These are phyloP conservation scores for Silene uniflora DNA, from an alignment of 148 eudicot species.

Conservation along the genomic window DNA sequence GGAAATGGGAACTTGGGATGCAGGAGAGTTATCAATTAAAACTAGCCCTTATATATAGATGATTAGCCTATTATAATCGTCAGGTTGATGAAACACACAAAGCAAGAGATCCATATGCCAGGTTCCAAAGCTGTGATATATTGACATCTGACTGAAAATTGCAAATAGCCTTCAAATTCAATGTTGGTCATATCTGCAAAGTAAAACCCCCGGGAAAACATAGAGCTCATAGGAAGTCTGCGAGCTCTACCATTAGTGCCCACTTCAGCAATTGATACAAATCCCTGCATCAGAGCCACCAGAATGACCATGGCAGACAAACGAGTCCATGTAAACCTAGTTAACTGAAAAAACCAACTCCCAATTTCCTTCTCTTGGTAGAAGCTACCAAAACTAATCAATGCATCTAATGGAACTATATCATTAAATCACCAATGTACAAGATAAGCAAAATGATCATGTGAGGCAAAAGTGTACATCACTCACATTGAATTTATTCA, in stretches of 20 bases:
- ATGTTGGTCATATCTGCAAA: too few species aligned
- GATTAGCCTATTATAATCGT: background rate
- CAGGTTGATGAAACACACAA: too few species aligned
- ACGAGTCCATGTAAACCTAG: background rate
- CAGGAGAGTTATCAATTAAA: too few species aligned
- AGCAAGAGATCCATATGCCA: background rate
- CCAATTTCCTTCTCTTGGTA: background rate
- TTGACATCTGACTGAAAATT: too few species aligned
- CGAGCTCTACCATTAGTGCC: slow-evolving; percentile 66
- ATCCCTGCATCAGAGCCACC: slow-evolving; percentile 51
- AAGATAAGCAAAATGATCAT: background rate
- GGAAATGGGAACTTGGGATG: too few species aligned
- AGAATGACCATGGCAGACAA: slow-evolving; percentile 1
- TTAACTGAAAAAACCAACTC: background rate
- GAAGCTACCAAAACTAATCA: background rate
- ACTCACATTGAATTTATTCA: background rate
- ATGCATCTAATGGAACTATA: background rate
- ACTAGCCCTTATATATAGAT: background rate
- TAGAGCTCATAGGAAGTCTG: slow-evolving; percentile 66
- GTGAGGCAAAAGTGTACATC: background rate
- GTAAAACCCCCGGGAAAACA: slow-evolving; percentile 95
- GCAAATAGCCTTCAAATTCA: too few species aligned
- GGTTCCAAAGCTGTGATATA: background rate
- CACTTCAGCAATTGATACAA: slow-evolving; percentile 70
- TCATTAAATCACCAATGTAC: background rate